A percentile compares a stretch with the other conserved stretches of the same genome.
These are phyloP conservation scores for Iberis pinnata DNA, from an alignment of 345 rosid genomes.

Conservation along the genomic window DNA sequence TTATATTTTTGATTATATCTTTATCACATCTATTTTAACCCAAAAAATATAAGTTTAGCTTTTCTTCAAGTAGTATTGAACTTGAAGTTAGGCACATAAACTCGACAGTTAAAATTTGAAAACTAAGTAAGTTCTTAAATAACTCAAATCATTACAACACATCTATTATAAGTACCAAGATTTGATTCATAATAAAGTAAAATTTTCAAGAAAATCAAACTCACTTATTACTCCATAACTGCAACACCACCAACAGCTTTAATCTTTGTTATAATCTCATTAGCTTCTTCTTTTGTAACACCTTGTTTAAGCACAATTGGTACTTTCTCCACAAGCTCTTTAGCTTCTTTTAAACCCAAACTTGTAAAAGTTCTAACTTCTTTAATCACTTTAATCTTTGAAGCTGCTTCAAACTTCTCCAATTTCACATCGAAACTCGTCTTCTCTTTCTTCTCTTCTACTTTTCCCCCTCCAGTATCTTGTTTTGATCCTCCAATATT, in stretches of 20 bases:
- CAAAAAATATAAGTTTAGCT: too few relatives aligned
- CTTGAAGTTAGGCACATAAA: too few relatives aligned
- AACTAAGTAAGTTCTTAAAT: conserved; percentile 1
- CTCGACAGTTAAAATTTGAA: not conserved
- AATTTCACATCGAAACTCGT: conserved; percentile 30
- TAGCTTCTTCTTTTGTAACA: conserved; percentile 34
- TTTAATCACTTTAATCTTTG: conserved; percentile 33
- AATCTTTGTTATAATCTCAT: conserved; percentile 28
- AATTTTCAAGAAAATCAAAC: not conserved
- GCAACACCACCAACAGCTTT: conserved; percentile 35
- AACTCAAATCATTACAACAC: conserved; percentile 20
- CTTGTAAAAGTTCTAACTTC: conserved; percentile 32
- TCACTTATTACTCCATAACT: conserved; percentile 33
- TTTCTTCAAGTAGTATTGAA: too few relatives aligned
- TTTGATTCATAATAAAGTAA: not conserved
- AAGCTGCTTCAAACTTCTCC: conserved; percentile 29
- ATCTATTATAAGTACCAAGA: conserved; percentile 6
- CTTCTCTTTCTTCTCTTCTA: conserved; percentile 35
- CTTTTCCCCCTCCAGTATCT: conserved; percentile 22
- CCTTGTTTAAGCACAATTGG: conserved; percentile 30
- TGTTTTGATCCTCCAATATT: conserved; percentile 19
- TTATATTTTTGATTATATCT: too few relatives aligned
- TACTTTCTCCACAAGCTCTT: conserved; percentile 35
- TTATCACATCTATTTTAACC: too few relatives aligned
- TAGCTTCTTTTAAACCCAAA: conserved; percentile 34